Evolutionary conservation across 2,329 filamentous ascomycete species (phyloP).

Genomic region (Bipolaris oryzae): DNA sequence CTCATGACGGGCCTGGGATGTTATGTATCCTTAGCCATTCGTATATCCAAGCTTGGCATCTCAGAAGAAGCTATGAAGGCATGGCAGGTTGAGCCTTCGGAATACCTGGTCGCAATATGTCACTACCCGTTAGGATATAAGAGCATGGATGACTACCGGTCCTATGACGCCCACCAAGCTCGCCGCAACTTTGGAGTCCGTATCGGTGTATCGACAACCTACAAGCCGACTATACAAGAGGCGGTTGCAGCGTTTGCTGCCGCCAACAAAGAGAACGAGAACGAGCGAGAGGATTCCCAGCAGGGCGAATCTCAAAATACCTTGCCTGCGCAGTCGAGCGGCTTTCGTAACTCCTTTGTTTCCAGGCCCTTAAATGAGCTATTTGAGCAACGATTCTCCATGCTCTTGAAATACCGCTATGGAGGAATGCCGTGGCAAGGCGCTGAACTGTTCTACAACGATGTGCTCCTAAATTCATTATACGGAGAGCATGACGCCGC

Average conservation of each 20-base stretch:
- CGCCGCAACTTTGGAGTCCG: conserved; percentile 61
- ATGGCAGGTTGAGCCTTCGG: conserved; percentile 70
- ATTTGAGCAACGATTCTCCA: conserved; percentile 68
- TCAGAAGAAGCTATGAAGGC: conserved; percentile 76
- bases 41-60: conserved; percentile 71
- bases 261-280: conserved; percentile 42
- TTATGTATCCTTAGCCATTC: conserved; percentile 71
- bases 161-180: conserved; percentile 45
- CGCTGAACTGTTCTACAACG: conserved; percentile 65
- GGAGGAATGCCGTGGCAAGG: conserved; percentile 68
- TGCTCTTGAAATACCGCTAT: conserved; percentile 65
- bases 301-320: conserved; percentile 25
- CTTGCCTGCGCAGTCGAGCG: conserved; percentile 18
- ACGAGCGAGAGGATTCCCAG: conserved; percentile 28
- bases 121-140: conserved; percentile 68
- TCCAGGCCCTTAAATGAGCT: conserved; percentile 73
- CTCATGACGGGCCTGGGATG: conserved; percentile 56
- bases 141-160: conserved; percentile 61
- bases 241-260: conserved; percentile 60
- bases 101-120: conserved; percentile 77
- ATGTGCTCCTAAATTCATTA: conserved; percentile 49
- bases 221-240: conserved; percentile 70
- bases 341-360: conserved; percentile 68
- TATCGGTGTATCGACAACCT: conserved; percentile 71
- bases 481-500: conserved; percentile 36